Evolutionary conservation across 352 stramenopile species (phyloP).

Genomic region (Phytophthora parvispora): DNA sequence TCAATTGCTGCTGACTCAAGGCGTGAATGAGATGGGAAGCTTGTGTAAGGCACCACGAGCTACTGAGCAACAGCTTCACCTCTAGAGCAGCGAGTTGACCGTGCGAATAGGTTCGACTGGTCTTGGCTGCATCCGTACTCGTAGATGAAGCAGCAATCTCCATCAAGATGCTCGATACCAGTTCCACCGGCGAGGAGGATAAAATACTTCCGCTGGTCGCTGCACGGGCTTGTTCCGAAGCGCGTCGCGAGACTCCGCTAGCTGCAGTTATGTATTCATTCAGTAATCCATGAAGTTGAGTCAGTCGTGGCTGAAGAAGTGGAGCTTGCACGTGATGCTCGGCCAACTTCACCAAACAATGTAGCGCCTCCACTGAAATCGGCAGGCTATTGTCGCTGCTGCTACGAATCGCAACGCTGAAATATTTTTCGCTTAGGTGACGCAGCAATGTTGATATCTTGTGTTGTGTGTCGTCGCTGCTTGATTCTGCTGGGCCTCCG

Average conservation of each 20-base stretch:
- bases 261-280: slow-evolving; percentile 28
- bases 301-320: slow-evolving; percentile 28
- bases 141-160: slow-evolving; percentile 23
- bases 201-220: neutral
- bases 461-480: slow-evolving; percentile 28
- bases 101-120: slow-evolving; percentile 9
- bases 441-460: slow-evolving; percentile 43
- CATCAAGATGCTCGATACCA: slow-evolving; percentile 28
- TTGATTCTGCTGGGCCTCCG: neutral
- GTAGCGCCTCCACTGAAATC: slow-evolving; percentile 45
- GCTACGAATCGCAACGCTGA: slow-evolving; percentile 57
- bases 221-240: slow-evolving; percentile 15
- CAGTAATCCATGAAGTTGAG: slow-evolving; percentile 27
- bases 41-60: slow-evolving; percentile 46
- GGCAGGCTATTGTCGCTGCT: slow-evolving; percentile 26
- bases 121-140: neutral
- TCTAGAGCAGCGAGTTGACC: slow-evolving; percentile 18
- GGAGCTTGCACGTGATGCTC: slow-evolving; percentile 26
- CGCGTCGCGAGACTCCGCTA: slow-evolving; percentile 25
- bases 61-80: slow-evolving; percentile 38
- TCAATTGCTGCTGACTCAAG: slow-evolving; percentile 32
- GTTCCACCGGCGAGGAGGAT: slow-evolving; percentile 4
- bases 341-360: slow-evolving; percentile 52
- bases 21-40: slow-evolving; percentile 48
- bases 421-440: slow-evolving; percentile 72